Evolutionary conservation across 2,329 filamentous ascomycete species (phyloP).

Genomic region (Pezicula neosporulosa): DNA sequence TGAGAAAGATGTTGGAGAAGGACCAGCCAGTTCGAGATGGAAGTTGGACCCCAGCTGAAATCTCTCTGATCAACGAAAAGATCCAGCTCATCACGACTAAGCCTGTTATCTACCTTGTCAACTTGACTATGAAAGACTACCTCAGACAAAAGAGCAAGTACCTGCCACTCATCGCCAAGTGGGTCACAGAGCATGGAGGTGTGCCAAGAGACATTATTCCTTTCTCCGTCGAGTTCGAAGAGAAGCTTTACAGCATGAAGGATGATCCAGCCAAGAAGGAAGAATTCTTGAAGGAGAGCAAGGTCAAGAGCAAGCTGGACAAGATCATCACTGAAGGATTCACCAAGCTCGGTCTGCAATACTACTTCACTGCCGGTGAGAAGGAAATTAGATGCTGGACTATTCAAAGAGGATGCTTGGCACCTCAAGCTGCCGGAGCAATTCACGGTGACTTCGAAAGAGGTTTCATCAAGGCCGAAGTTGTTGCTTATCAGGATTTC

Average conservation of each 20-base stretch:
- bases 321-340: slow-evolving; percentile 43
- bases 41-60: slow-evolving; percentile 39
- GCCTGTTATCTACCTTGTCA: slow-evolving; percentile 41
- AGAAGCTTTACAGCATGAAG: slow-evolving; percentile 36
- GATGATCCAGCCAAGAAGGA: slow-evolving; percentile 32
- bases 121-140: slow-evolving; percentile 44
- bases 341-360: slow-evolving; percentile 40
- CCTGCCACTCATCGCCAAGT: slow-evolving; percentile 39
- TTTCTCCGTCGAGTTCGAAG: slow-evolving; percentile 42
- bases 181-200: slow-evolving; percentile 41
- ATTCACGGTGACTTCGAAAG: slow-evolving; percentile 41
- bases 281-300: slow-evolving; percentile 35
- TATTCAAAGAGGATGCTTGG: slow-evolving; percentile 33
- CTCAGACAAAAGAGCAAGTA: slow-evolving; percentile 44
- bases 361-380: slow-evolving; percentile 44
- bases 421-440: slow-evolving; percentile 38
- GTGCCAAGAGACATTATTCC: slow-evolving; percentile 37
- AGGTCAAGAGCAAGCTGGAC: slow-evolving; percentile 37
- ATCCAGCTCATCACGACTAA: slow-evolving; percentile 41
- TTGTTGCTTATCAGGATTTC: slow-evolving; percentile 42
- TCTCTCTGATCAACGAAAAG: slow-evolving; percentile 42
- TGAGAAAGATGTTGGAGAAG: slow-evolving; percentile 31
- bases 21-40: slow-evolving; percentile 39
- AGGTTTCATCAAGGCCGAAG: slow-evolving; percentile 43
- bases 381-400: slow-evolving; percentile 44